Conservation (phyloP, 805 yeast genomes). For the Candida ponderosae region DNA sequence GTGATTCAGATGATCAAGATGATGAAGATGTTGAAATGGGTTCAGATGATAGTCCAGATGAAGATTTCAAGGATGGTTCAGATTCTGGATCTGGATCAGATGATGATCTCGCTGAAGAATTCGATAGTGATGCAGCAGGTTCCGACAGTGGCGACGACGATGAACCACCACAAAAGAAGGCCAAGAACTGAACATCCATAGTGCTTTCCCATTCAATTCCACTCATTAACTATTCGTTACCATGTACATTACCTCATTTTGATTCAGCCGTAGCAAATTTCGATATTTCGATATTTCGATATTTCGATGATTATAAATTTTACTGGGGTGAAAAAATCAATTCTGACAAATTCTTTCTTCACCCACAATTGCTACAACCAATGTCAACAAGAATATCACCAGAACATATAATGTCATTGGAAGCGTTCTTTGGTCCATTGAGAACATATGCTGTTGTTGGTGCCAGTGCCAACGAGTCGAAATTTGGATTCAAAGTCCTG, state of each 20-base stretch:
- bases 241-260: no score
- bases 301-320: no score
- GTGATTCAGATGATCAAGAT: slow-evolving; percentile 40
- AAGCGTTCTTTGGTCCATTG: slow-evolving; percentile 41
- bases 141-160: slow-evolving; percentile 19
- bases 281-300: no score
- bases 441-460: slow-evolving; percentile 63
- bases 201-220: no score
- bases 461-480: slow-evolving; percentile 54
- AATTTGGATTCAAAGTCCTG: slow-evolving; percentile 64
- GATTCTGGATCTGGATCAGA: slow-evolving; percentile 34
- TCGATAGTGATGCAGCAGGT: slow-evolving; percentile 55
- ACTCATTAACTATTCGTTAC: no score
- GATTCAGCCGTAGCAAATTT: no score
- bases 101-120: slow-evolving; percentile 79
- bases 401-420: slow-evolving; percentile 18
- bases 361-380: no score
- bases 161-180: slow-evolving; percentile 31
- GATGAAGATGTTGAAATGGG: slow-evolving; percentile 47
- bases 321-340: no score
- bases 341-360: no score
- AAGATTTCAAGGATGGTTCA: slow-evolving; percentile 57
- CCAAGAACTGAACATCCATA: slow-evolving; percentile 17
- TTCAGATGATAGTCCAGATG: slow-evolving; percentile 76
- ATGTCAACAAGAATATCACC: background rate